These are phyloP conservation scores for Wilcoxina mikolae DNA, from an alignment of 495 filamentous ascomycete species.

Conservation along the genomic window DNA sequence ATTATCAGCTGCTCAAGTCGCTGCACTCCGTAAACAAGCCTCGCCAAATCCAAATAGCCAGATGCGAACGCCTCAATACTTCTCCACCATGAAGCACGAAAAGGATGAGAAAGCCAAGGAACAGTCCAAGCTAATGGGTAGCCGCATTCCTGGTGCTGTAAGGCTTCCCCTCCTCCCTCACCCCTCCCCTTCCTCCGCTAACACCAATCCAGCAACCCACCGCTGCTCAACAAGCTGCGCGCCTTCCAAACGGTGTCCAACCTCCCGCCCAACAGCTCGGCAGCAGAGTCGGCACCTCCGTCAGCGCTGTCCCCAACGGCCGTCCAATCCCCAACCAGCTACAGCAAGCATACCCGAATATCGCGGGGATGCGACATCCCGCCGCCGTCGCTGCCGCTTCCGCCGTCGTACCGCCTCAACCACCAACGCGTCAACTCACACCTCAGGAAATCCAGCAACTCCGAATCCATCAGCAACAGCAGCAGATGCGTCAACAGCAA, in stretches of 20 bases:
- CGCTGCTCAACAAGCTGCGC: constrained; percentile 4
- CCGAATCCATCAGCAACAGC: constrained; percentile 15
- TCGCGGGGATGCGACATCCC: constrained; percentile 5
- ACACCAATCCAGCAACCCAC: constrained; percentile 15
- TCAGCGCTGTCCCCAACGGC: constrained; percentile 13
- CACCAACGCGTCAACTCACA: neutral
- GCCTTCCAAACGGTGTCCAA: constrained; percentile 12
- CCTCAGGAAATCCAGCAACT: neutral
- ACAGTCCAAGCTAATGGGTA: constrained; percentile 35
- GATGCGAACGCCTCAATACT: constrained; percentile 66
- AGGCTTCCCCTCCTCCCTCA: neutral
- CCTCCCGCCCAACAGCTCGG: constrained; percentile 10
- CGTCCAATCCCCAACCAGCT: constrained; percentile 13
- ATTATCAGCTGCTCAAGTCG: constrained; percentile 29
- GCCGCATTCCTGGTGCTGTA: constrained; percentile 7
- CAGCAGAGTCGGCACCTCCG: neutral
- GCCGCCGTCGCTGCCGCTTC: too few species aligned
- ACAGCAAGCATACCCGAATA: constrained; percentile 9
- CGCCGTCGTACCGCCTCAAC: constrained; percentile 6
- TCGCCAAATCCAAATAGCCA: constrained; percentile 27
- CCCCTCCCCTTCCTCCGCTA: neutral
- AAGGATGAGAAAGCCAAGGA: constrained; percentile 64
- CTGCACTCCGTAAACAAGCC: constrained; percentile 31
- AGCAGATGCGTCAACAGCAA: constrained; percentile 19
- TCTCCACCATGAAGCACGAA: constrained; percentile 75